Base-by-base conservation (phyloP, 1,284 basidiomycete genomes). In the Cutaneotrichosporon arboriforme region DNA sequence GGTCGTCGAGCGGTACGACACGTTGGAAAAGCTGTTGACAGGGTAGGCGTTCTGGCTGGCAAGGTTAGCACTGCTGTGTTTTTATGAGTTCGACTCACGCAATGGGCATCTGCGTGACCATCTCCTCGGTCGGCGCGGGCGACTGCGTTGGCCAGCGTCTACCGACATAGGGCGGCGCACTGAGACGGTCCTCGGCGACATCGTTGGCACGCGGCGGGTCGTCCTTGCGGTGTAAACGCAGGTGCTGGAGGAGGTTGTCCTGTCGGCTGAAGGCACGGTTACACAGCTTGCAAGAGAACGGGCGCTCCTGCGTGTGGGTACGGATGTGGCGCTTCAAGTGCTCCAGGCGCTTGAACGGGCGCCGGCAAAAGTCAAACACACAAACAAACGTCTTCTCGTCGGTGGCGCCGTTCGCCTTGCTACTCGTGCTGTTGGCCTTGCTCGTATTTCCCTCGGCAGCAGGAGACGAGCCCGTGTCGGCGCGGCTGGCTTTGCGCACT, bases 231-330 rank as follows among this genome's bases (percentile, higher is more conserved):
- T 92, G 90, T 37, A 87, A 88, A 54, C 87, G 82, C 52, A 84
- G 66, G 66, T 93, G 90, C 70, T 91, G 88, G 23, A 81, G 83
- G 42, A 93, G 80, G 68, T 91, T 91, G 70, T 92, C 89, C 66
- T 84, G 84, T 61, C 90, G 79, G 62, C 86, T 87, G 74, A 92
- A 92, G 48, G 82, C 80, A 77, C 88, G 88, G 65, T 79, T 77
- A 70, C 87, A 93, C 36, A 78, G 77, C 50, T 79, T 75, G 69
- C 90, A 91, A 50, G 78, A 77, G 73, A 83, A 91, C 0, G 90
- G 90, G 42, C 85, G 78, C 72, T 92, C 90, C 79, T 88, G 81
- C 4, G 89, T 91, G 69, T 93, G 90, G n/a, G 88, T 90, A 50
- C 88, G 81, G 34, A 90, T 76, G 72, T 94, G 90, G 38, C 89